phyloP scores from a whole-genome alignment of 176 grass and related monocot genomes.

The Lolium rigidum region DNA sequence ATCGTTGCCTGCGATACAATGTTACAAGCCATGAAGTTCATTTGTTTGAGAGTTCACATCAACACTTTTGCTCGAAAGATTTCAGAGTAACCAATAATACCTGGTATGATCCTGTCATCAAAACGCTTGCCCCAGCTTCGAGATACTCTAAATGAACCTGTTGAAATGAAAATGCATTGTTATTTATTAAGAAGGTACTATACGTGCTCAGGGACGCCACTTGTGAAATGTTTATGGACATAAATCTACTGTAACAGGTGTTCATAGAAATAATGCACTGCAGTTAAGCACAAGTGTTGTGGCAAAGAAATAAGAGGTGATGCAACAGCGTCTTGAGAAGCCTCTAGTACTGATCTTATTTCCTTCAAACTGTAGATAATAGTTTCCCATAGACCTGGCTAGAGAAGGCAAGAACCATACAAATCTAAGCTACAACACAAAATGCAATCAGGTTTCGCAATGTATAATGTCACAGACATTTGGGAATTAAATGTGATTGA shows the following conservation, averaged over 20 bases:
- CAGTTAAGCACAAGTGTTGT: slow-evolving; percentile 3
- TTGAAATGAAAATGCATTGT: slow-evolving; percentile 38
- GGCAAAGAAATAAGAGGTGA: neutral
- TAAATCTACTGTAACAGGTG: neutral
- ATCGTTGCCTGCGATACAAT: slow-evolving; percentile 60
- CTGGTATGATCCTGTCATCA: slow-evolving; percentile 93
- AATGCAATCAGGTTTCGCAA: neutral
- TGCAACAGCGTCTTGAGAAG: neutral
- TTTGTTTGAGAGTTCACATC: slow-evolving; percentile 13
- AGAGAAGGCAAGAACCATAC: slow-evolving; percentile 6
- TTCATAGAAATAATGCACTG: neutral
- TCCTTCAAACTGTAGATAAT: neutral
- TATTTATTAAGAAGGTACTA: neutral
- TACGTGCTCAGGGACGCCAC: neutral
- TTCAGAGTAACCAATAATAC: slow-evolving; percentile 39
- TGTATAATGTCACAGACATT: neutral
- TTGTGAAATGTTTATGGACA: slow-evolving; percentile 28
- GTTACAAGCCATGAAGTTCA: neutral
- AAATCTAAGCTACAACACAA: neutral
- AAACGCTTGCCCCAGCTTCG: slow-evolving; percentile 72
- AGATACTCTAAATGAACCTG: slow-evolving; percentile 95
- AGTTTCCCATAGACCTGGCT: neutral
- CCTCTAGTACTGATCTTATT: neutral
- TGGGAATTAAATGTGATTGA: neutral
- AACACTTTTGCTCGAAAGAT: neutral